These are phyloP conservation scores for Cutaneotrichosporon mucoides DNA, from an alignment of 1,284 basidiomycete species.

Conservation along the genomic window DNA sequence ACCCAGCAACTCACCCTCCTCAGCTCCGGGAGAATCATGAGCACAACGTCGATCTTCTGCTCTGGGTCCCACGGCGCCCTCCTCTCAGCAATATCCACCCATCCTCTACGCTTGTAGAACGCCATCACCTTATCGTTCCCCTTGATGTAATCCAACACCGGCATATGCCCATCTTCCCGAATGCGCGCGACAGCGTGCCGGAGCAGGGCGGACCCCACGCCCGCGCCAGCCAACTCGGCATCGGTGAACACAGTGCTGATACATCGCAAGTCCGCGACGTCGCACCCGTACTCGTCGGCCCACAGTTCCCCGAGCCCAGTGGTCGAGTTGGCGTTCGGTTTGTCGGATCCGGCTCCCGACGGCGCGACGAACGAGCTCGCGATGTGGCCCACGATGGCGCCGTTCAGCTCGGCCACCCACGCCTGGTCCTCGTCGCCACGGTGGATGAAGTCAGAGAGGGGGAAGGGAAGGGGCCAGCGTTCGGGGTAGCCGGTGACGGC, in stretches of 20 bases:
- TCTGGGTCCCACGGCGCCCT: background rate
- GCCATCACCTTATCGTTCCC: background rate
- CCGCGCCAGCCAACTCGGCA: background rate
- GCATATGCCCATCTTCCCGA: background rate
- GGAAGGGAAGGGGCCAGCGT: background rate
- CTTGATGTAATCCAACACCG: background rate
- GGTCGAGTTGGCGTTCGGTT: background rate
- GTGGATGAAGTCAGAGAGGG: background rate
- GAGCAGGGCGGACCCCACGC: background rate
- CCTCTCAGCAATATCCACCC: background rate
- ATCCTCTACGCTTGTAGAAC: background rate
- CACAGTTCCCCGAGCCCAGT: background rate
- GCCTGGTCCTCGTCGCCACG: background rate
- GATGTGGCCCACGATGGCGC: background rate
- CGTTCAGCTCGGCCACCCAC: background rate
- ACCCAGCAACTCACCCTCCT: background rate
- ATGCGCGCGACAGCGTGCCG: background rate
- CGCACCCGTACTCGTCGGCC: background rate
- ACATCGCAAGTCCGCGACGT: background rate
- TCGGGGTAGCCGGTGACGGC: background rate
- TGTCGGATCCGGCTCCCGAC: background rate
- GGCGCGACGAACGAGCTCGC: background rate
- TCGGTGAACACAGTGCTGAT: background rate
- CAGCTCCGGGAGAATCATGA: background rate
- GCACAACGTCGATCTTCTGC: background rate